Percentiles rank a stretch among this genome's conserved stretches.
phyloP scores from a whole-genome alignment of 2,329 filamentous ascomycete genomes.

The Cylindrodendrum hubeiense region DNA sequence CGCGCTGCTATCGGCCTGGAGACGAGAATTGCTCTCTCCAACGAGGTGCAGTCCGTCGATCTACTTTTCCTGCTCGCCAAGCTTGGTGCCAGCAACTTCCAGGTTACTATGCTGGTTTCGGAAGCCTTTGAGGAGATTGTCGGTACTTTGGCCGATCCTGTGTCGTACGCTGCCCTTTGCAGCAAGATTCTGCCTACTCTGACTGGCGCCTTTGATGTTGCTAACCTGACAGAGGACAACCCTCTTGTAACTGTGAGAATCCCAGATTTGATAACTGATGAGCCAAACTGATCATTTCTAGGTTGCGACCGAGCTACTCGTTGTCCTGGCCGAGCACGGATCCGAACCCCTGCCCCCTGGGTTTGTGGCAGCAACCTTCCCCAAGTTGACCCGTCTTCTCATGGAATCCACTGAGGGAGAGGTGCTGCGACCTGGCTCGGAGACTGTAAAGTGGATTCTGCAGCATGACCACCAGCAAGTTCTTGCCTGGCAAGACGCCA shows the following conservation, averaged over 20 bases:
- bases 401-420: conserved; percentile 89
- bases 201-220: conserved; percentile 90
- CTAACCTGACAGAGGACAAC: conserved; percentile 85
- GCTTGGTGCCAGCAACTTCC: conserved; percentile 89
- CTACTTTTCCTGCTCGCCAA: conserved; percentile 90
- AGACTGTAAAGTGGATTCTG: conserved; percentile 89
- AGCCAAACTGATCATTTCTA: conserved; percentile 46
- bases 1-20: conserved; percentile 87
- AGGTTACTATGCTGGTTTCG: conserved; percentile 86
- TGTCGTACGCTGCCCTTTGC: conserved; percentile 83
- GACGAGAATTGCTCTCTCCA: conserved; percentile 78
- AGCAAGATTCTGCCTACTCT: conserved; percentile 88
- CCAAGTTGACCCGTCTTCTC: conserved; percentile 86
- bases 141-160: conserved; percentile 72
- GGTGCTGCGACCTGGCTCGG: conserved; percentile 86
- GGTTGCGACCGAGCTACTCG: conserved; percentile 87
- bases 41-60: conserved; percentile 80
- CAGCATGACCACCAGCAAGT: conserved; percentile 91
- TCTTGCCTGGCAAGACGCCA: conserved; percentile 85
- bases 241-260: conserved; percentile 78
- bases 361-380: conserved; percentile 87
- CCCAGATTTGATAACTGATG: too few species aligned
- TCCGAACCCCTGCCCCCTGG: conserved; percentile 87
- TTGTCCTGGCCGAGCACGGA: conserved; percentile 84
- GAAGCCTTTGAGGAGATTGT: conserved; percentile 95